Base-by-base conservation (phyloP, 345 rosid species). In the Linum trigynum region DNA sequence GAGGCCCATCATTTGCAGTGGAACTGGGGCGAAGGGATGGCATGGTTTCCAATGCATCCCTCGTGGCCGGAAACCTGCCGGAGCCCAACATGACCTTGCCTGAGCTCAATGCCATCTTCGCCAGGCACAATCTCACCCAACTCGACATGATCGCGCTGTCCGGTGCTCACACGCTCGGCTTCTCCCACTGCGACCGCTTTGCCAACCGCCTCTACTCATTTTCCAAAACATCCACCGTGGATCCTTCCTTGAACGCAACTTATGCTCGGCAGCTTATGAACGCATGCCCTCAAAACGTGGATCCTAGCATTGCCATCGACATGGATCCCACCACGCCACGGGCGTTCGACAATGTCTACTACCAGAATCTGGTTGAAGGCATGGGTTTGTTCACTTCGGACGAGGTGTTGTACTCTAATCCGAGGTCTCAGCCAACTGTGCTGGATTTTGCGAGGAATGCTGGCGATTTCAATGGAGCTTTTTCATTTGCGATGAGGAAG, bases 161-260 rank as follows among this genome's bases (percentile, higher is more conserved):
- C 12, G 75, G 66, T 6, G 71, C 75, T 17, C 75, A 72, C 65
- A 72, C 75, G 16, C 62, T 72, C 38, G 75, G 75, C 39, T 72
- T 72, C 71, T 72, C 71, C 16, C 71, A 71, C 59, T 71, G 75
- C 41, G 53, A 14, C 66, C 60, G 70, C 6, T 61, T 72, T 57
- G 42, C 71, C 59, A 48, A 32, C 40, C 36, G 75, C 36, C 42
- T 72, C 42, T 67, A 72, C 68, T 43, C 57, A 38, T 72, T 45
- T n/a, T 48, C 50, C 17, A 40, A 60, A 59, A 23, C 38, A 39
- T 65, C 11, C 36, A 41, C 3, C 6, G 64, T 67, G 1, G 75
- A 72, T 58, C 75, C 68, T 39, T 38, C 71, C 2, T 58, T 72
- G 42, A 15, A 62, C 39, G 42, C 10, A 10, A 40, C 59, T 36